Evolutionary conservation across 1,284 basidiomycete species (phyloP).

Genomic region (Melampsora occidentalis): DNA sequence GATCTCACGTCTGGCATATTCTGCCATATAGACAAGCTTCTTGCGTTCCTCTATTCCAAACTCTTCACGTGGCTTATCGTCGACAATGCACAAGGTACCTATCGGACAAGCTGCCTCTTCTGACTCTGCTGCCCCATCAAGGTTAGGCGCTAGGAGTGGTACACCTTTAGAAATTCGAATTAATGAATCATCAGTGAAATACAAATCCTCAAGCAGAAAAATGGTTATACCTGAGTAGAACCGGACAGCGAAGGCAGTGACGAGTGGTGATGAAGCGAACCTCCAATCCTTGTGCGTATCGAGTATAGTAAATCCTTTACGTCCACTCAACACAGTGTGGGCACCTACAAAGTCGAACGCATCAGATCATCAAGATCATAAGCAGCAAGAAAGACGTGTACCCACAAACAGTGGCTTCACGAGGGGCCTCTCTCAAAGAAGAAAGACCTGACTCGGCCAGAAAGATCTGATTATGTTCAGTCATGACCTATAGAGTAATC

Average conservation of each 20-base stretch:
- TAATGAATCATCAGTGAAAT: too few relatives aligned
- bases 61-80: constrained; percentile 46
- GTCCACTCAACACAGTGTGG: not conserved
- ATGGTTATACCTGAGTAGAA: not conserved
- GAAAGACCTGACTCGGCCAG: constrained; percentile 17
- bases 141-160: constrained; percentile 9
- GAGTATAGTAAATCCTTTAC: constrained; percentile 2
- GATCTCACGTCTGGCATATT: constrained; percentile 44
- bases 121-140: not conserved
- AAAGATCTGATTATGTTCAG: not conserved
- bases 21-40: constrained; percentile 46
- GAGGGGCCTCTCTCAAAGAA: not conserved
- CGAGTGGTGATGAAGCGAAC: not conserved
- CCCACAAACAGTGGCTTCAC: not conserved
- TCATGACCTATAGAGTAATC: not conserved
- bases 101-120: constrained; percentile 44
- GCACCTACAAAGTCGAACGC: not conserved
- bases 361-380: not conserved
- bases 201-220: too few relatives aligned
- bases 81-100: constrained; percentile 50
- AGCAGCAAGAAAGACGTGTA: not conserved
- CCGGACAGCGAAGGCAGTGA: not conserved
- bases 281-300: constrained; percentile 5
- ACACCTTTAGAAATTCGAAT: constrained; percentile 31
- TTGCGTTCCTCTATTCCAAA: constrained; percentile 47